Conservation (phyloP, 2,329 filamentous ascomycete genomes). For the Aureobasidium sp. region DNA sequence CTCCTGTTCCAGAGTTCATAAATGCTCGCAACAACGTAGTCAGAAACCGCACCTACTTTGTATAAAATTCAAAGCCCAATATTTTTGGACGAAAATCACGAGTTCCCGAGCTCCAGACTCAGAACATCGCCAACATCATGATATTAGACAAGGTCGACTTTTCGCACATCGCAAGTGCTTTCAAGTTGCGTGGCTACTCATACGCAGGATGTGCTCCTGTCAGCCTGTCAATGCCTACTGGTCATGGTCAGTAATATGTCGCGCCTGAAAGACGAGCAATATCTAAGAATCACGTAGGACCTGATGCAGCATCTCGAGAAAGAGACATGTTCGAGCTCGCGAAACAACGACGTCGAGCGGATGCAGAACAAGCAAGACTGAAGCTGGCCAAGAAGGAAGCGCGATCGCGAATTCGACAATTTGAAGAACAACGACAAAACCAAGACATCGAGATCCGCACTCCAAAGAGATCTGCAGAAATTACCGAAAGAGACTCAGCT, state of each 20-base stretch:
- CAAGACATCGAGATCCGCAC: not conserved
- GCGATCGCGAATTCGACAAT: not conserved
- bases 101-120: not conserved
- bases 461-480: not conserved
- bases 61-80: not conserved
- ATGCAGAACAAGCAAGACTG: slow-evolving; percentile 5
- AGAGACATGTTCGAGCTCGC: not conserved
- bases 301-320: not conserved
- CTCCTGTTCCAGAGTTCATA: not conserved
- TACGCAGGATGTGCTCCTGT: not conserved
- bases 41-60: not conserved
- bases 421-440: not conserved
- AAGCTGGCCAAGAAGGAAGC: slow-evolving; percentile 3
- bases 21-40: not conserved
- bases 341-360: not conserved
- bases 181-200: not conserved
- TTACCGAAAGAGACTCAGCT: not conserved
- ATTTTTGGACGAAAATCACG: not conserved
- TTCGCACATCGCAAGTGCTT: not conserved
- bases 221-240: not conserved
- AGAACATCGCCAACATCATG: not conserved
- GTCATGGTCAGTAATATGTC: not conserved
- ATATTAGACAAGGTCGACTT: not conserved
- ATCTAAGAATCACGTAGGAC: not conserved
- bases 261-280: not conserved